A percentile compares a stretch with the other conserved stretches of the same genome.
These are phyloP conservation scores for Salix exigua DNA, from an alignment of 345 rosid genomes.

Conservation along the genomic window DNA sequence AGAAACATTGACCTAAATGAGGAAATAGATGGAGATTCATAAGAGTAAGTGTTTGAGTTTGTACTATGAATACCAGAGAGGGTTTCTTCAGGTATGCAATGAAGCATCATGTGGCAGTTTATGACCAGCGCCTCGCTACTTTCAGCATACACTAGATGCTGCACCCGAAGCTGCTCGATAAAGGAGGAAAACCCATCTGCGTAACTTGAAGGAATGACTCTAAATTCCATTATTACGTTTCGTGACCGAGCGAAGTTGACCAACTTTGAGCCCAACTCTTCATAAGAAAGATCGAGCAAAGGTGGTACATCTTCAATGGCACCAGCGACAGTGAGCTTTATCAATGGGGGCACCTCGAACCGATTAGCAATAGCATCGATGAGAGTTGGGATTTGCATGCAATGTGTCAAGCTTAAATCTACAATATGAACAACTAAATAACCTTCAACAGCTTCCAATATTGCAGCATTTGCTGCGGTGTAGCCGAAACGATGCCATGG, in stretches of 20 bases:
- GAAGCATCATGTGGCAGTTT: slow-evolving; percentile 90
- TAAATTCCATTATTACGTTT: slow-evolving; percentile 58
- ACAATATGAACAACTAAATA: slow-evolving; percentile 68
- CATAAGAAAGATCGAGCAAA: slow-evolving; percentile 54
- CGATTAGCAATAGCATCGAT: slow-evolving; percentile 66
- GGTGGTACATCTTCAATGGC: slow-evolving; percentile 42
- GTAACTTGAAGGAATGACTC: slow-evolving; percentile 49
- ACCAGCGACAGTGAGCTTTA: slow-evolving; percentile 67
- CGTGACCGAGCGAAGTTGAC: slow-evolving; percentile 69
- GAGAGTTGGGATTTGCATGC: slow-evolving; percentile 96
- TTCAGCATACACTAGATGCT: slow-evolving; percentile 43
- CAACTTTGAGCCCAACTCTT: slow-evolving; percentile 65
- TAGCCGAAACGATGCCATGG: slow-evolving; percentile 96
- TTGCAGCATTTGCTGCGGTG: slow-evolving; percentile 78
- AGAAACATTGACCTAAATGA: slow-evolving; percentile 52
- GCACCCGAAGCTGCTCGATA: slow-evolving; percentile 54
- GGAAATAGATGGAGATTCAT: slow-evolving; percentile 23
- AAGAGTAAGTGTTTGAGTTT: slow-evolving; percentile 13
- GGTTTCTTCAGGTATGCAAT: slow-evolving; percentile 66
- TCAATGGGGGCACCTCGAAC: slow-evolving; percentile 49
- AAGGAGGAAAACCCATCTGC: slow-evolving; percentile 65
- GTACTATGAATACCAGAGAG: slow-evolving; percentile 14
- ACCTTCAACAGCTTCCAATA: slow-evolving; percentile 74
- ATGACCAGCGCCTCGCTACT: slow-evolving; percentile 61
- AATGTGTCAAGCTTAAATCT: slow-evolving; percentile 76